Base-by-base conservation (phyloP, 768 basidiomycete species). In the Tulasnella sp. region DNA sequence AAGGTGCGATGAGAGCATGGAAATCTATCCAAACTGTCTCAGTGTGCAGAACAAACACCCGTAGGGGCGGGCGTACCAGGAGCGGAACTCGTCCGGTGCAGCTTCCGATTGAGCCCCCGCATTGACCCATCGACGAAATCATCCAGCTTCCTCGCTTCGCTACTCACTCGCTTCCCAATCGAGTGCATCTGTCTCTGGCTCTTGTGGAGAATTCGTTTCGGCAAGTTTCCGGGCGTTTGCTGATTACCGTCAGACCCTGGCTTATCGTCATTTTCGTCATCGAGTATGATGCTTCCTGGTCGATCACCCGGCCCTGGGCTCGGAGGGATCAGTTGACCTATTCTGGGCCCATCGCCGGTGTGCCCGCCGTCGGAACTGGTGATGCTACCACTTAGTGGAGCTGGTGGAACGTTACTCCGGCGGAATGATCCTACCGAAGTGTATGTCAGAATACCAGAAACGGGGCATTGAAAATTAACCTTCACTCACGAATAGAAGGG, bases 21-120 rank as follows among this genome's bases (percentile, higher is more conserved):
- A 89, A 84, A 63, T 88, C 86, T 85, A 29, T 21, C 29, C 35
- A 17, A 15, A 17, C 34, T 8, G 6, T 21, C 36, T 36, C 29
- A 23, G 39, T 19, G 12, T 52, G 37, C 14, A 19, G 58, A 40
- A 37, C 15, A 27, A 23, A 25, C 21, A 25, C 2, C 15, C 11
- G n/a, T 23, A 52, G 21, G 11, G 46, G 53, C 34, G 2, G 21
- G 68, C 72, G 14, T 63, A 86, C 86, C 81, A 61, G 86, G 85
- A 6, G 83, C 78, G 2, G 86, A 86, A 59, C 64, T 80, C 11
- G 81, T 69, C 58, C 84, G 74, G 62, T 78, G 77, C 54, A 86
- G 64, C 42, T 65, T 27, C 35, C 23, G 40, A 25, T 57, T 49
- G 8, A 45, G 32, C 23, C 19, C 37, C 25, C 42, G 31, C 42